These are phyloP conservation scores for Tylopilus felleus DNA, from an alignment of 768 basidiomycete species.

Conservation along the genomic window DNA sequence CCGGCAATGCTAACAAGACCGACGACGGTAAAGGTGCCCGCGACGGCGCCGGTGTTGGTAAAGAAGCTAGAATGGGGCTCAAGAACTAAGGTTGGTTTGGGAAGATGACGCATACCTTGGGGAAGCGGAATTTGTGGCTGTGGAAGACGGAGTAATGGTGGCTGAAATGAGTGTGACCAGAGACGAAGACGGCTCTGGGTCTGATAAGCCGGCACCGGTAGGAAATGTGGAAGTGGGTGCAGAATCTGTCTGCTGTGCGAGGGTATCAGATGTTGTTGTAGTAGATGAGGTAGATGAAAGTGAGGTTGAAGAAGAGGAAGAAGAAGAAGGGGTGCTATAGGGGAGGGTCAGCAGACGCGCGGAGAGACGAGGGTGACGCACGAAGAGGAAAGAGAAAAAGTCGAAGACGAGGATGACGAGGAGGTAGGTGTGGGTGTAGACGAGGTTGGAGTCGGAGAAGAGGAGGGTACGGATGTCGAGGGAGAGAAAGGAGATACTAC, in stretches of 20 bases:
- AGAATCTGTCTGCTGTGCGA: neutral
- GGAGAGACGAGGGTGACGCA: constrained; percentile 4
- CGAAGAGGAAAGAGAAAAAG: neutral
- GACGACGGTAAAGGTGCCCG: constrained; percentile 42
- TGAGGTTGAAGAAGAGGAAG: neutral
- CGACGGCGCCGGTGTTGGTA: constrained; percentile 44
- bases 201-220: neutral
- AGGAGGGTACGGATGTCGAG: neutral
- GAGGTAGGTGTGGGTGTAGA: neutral
- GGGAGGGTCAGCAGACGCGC: neutral
- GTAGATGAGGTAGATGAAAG: constrained; percentile 3
- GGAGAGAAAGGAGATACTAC: neutral
- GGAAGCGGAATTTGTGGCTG: constrained; percentile 15
- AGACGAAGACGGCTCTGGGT: neutral
- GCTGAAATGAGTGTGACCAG: neutral
- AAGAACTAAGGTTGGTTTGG: neutral
- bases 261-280: neutral
- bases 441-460: neutral
- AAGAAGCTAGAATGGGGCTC: constrained; percentile 38
- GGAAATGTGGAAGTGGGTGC: neutral
- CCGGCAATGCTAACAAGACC: constrained; percentile 36
- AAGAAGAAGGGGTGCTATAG: neutral
- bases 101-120: constrained; percentile 14
- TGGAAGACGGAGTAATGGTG: constrained; percentile 13
- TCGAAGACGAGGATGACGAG: neutral